Evolutionary conservation across 176 grass and related monocot species (phyloP), one percentile per base, ranked within the genome.

Genomic region (Rhynchospora pubera): DNA sequence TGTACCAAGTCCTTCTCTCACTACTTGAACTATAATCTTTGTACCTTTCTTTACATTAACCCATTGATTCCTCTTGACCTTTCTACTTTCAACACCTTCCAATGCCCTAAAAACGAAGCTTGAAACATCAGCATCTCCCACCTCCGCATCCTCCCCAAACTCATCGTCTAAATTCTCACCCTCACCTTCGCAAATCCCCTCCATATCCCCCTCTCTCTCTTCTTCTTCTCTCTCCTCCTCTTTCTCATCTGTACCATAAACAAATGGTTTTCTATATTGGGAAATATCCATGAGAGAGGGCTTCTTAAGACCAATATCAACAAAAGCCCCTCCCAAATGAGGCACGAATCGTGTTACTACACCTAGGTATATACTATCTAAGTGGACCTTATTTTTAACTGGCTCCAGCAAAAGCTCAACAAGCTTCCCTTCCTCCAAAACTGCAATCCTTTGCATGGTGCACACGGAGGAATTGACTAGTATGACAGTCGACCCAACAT

Each of bases 341-440:
- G 95, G 95, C 78, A 91, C 90, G 58, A 97, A 85, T 85, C 94
- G 89, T 66, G 88, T 91, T 76, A 97, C 84, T 63, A 91, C 89
- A 78, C 95, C 92, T 83, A 97, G 89, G 81, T 97, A 97, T 84
- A 97, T 97, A 88, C 57, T 92, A 85, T 97, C 92, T 86, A 88
- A 89, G 34, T 97, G 95, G 77, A 97, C 92, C 82, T 91, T 91
- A 83, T 97, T 91, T 85, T 94, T 97, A 43, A 97, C 88, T 46
- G 92, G 90, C 85, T 97, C 92, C 57, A 97, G 53, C 74, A 97
- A 87, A 82, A 97, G 87, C 86, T 97, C 95, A 51, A 94, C 92
- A 22, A 94, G 84, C 64, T 91, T 94, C 63, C 84, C 90, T 88
- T 91, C 92, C 92, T 97, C 95, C 76, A 97, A 87, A 30, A 97